Evolutionary conservation across 441 rosid species (phyloP), one percentile per base, ranked within the genome.

Genomic region (Adansonia gregorii): DNA sequence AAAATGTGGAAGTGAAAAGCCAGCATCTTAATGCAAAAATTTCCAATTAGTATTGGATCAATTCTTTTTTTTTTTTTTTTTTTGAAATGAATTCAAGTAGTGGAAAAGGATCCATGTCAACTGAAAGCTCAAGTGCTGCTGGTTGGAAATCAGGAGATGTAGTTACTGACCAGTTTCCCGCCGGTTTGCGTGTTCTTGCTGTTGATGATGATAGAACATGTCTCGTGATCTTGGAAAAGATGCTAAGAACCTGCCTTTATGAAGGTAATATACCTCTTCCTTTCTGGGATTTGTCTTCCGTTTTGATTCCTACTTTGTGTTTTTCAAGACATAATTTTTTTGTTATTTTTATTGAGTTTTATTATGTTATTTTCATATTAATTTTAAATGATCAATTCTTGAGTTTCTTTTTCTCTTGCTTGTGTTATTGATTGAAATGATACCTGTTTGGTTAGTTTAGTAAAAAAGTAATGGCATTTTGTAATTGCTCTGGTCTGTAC

Each of bases 171-270:
- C 88, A 86, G 82, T 93, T 95, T 81, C 99, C 98, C 55, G 91
- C 79, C 4, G 96, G 96, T 67, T 80, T 95, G 6, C 84, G 99
- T 41, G 99, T 95, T 8, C 86, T 95, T 54, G 94, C 92, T 63
- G 99, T 95, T 74, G 98, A 92, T 74, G 99, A 95, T 80, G 97
- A 95, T 87, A 94, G 91, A 24, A 91, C 98, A 14, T 95, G 99
- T 82, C 98, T 95, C 51, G 84, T 80, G 93, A 89, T 93, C 85
- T 86, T 95, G 78, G 96, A 92, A 84, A 91, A 86, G 89, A 95
- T 93, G 99, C 94, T 95, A 9, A 80, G 72, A 82, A 88, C 85
- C 31, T 95, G 99, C 66, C 89, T 77, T 56, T 95, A 95, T 76
- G 89, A 91, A 78, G 99, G 99, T 94, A 70, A 35, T 35, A 35